Evolutionary conservation across 495 filamentous ascomycete species (phyloP), one percentile per base, ranked within the genome.

Genomic region (Jackrogersella minutella): DNA sequence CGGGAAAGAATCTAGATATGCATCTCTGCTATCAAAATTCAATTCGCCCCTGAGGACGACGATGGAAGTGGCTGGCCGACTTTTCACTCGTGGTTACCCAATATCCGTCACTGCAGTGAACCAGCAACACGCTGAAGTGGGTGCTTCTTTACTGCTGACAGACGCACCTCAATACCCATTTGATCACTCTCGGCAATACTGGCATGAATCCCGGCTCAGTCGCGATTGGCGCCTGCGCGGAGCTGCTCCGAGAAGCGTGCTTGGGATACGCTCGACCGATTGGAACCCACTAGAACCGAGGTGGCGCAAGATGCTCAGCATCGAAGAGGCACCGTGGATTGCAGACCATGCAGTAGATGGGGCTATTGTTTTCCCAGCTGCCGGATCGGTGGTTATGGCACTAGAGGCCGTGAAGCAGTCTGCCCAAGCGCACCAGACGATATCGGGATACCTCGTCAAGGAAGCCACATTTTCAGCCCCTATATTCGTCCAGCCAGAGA

Each of bases 341-440:
- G 34, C 60, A 8, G 78, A 82, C 47, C 83, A 86, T 59, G 44
- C 33, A 5, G 56, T 60, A 9, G 19, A 33, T 14, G 43, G 19
- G 2, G n/a, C n/a, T 6, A n/a, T 4, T 40, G 89, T 0, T 85
- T 84, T 50, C 87, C 87, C 3, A 86, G 75, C 5, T 30, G 76
- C 85, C 11, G 82, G 77, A 0, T 86, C 81, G 50, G 49, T 82
- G 6, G 72, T 74, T 2, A 83, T 82, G 65, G 82, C 82, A 0
- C 28, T 84, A 0, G 86, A 88, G 51, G 75, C 73, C 0, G 66
- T 64, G 3, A 55, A 58, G 31, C 57, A 78, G 41, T 46, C 54
- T 33, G 40, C 55, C 2, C 11, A 49, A 6, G 5, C 10, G 0
- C 44, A 30, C 8, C 22, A 46, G 19, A 13, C 17, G 2, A 28